Base-by-base conservation (phyloP, 495 filamentous ascomycete species). In the Penicillium samsonianum region DNA sequence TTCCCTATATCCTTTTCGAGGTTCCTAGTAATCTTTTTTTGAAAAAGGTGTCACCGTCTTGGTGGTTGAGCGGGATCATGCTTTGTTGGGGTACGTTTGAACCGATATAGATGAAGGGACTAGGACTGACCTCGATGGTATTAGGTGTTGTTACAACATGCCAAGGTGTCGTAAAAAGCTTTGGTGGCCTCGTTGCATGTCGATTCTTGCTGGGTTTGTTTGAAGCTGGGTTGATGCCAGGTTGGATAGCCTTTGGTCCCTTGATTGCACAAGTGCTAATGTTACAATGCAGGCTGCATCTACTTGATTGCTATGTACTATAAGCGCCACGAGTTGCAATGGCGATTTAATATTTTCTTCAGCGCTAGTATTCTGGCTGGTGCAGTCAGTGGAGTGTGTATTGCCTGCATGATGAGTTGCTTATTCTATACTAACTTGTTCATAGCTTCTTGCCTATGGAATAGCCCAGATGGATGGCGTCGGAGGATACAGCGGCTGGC, bases 21-120 rank as follows among this genome's bases (percentile, higher is more conserved):
- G 78, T 89, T 44, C 86, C 85, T 11, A 78, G 76, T 59, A 89
- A 89, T 65, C 71, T 90, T 7, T 73, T 89, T 55, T 72, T 90
- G 69, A 87, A 84, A 70, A 83, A 80, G 50, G 67, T 90, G 10
- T 76, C 80, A 0, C 89, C 89, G 8, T 83, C 78, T 1, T 76
- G 73, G 52, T 87, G 80, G 73, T 65, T 87, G 40, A 73, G 80
- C 20, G 62, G 58, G 25, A 78, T 84, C 44, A 84, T 85, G 76
- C 58, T 81, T 22, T 57, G 68, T 14, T 88, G 84, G 84, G 82
- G 79, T 71, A 59, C 53, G 61, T 53, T 53, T 37, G 6, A 14
- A n/a, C 17, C 14, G 19, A 41, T n/a, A 42, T 31, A 46, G 9
- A 1, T 46, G n/a, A 35, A 31, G 10, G n/a, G 0, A 25, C 3